phyloP scores from a whole-genome alignment of 306 rosid genomes.

The Trichosanthes truncata region DNA sequence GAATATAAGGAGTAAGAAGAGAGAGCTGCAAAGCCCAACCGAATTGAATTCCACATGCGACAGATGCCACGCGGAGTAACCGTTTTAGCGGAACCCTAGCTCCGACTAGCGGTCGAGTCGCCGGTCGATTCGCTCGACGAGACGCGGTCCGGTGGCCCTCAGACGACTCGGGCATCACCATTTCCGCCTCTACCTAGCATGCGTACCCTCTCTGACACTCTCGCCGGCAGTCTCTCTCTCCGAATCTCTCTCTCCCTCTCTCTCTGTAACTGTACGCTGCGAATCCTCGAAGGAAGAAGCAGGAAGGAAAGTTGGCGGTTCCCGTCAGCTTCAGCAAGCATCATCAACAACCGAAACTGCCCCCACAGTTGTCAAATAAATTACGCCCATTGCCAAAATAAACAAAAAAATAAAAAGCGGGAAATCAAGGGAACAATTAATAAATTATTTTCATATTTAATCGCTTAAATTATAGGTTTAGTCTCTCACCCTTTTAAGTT shows the following conservation, averaged over 20 bases:
- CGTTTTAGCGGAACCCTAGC: constrained; percentile 36
- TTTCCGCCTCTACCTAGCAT: constrained; percentile 7
- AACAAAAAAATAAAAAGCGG: background rate
- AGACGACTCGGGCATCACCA: constrained; percentile 41
- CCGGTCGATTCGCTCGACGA: constrained; percentile 28
- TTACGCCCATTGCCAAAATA: background rate
- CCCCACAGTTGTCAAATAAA: background rate
- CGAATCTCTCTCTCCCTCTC: background rate
- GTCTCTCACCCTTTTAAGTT: too few species aligned
- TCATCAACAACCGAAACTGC: background rate
- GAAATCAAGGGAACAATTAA: background rate
- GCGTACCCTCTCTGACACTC: background rate
- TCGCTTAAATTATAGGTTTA: too few species aligned
- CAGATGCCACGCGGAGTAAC: constrained; percentile 61
- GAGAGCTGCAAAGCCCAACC: constrained; percentile 98
- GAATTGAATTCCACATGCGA: constrained; percentile 86
- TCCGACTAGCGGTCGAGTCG: constrained; percentile 18
- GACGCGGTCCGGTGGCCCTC: constrained; percentile 27
- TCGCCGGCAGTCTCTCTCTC: background rate
- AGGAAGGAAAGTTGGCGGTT: constrained; percentile 7
- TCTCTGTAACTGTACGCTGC: background rate
- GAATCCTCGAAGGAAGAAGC: background rate
- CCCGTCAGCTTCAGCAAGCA: background rate
- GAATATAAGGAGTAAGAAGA: constrained; percentile 79
- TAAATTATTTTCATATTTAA: background rate